A percentile compares a stretch with the other conserved stretches of the same genome.
Conservation (phyloP, 257 asterid genomes). For the Jacaranda copaia region DNA sequence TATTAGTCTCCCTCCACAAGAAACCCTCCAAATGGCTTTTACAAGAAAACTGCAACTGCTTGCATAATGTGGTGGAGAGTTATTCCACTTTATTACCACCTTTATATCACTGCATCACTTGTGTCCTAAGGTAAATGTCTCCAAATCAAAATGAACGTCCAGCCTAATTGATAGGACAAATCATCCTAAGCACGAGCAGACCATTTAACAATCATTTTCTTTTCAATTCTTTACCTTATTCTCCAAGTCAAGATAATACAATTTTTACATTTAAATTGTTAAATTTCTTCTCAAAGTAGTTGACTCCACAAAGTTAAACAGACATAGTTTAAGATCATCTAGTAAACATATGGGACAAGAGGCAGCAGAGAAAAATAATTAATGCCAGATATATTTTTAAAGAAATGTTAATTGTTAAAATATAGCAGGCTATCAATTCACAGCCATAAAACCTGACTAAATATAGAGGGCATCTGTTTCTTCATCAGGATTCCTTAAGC, state of each 20-base stretch:
- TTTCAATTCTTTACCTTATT: too few species aligned
- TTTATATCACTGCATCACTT: constrained; percentile 4
- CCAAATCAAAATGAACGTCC: constrained; percentile 10
- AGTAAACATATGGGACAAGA: too few species aligned
- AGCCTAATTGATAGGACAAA: constrained; percentile 11
- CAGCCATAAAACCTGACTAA: neutral
- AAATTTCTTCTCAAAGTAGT: too few species aligned
- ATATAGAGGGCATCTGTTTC: too few species aligned
- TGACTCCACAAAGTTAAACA: too few species aligned
- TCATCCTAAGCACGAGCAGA: neutral
- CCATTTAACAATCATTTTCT: too few species aligned
- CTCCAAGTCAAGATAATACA: too few species aligned
- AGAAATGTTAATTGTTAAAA: neutral
- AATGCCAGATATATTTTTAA: neutral
- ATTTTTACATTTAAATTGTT: too few species aligned
- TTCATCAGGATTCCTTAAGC: too few species aligned
- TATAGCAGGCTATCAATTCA: neutral
- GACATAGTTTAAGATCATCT: too few species aligned
- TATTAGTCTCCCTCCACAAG: constrained; percentile 11
- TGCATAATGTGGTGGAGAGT: constrained; percentile 1
- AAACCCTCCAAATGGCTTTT: constrained; percentile 17
- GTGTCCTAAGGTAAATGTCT: neutral
- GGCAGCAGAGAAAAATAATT: too few species aligned
- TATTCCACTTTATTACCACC: neutral
- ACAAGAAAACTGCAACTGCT: constrained; percentile 4